Percentiles rank a stretch among this genome's conserved stretches.
These are phyloP conservation scores for Aspergillus sp. DNA, from an alignment of 2,329 filamentous ascomycete species.

Conservation along the genomic window DNA sequence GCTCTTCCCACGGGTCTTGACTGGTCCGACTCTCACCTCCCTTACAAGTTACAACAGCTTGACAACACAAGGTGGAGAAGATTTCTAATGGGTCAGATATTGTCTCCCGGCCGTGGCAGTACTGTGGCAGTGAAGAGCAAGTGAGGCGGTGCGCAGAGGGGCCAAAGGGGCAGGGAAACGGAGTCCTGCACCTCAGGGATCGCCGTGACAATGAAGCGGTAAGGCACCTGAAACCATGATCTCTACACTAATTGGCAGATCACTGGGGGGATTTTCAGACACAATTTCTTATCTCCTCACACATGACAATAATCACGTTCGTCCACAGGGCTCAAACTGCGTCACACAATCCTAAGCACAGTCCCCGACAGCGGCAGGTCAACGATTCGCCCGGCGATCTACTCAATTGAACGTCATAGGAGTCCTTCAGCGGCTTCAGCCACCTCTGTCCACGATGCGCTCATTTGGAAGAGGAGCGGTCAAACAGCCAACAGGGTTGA, in stretches of 20 bases:
- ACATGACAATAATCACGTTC: neutral
- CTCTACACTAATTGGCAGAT: conserved; percentile 19
- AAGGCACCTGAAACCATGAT: conserved; percentile 21
- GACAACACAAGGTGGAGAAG: neutral
- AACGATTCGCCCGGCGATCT: neutral
- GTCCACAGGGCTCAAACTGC: neutral
- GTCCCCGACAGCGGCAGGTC: neutral
- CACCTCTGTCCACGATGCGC: neutral
- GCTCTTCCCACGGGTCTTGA: neutral
- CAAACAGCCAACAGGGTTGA: neutral
- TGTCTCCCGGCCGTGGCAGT: neutral
- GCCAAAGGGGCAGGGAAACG: conserved; percentile 12
- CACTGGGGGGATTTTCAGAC: conserved; percentile 7
- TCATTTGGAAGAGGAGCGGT: neutral
- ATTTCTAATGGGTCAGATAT: neutral
- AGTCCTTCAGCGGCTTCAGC: neutral
- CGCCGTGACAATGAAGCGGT: conserved; percentile 21
- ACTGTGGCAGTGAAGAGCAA: conserved; percentile 29
- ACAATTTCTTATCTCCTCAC: conserved; percentile 8
- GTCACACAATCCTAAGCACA: neutral
- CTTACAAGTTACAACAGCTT: neutral
- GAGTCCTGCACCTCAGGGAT: conserved; percentile 14
- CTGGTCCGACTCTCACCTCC: neutral
- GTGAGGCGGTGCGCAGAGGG: conserved; percentile 30
- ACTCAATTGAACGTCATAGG: neutral